Evolutionary conservation across 768 basidiomycete genomes (phyloP), one percentile per base, ranked within the genome.

Genomic region (Leccinellum rugosiceps): DNA sequence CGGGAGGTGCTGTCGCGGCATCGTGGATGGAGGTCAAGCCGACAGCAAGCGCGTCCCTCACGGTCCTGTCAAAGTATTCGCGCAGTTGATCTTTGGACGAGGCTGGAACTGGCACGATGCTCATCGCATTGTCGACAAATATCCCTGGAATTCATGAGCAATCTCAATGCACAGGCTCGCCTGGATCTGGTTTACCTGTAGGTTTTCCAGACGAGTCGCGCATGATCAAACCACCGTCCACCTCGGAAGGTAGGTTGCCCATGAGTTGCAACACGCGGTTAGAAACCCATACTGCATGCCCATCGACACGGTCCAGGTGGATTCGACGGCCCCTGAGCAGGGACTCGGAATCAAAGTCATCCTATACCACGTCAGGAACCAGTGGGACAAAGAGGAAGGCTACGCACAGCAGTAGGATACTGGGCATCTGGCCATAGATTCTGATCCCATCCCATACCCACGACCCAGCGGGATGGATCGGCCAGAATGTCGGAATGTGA

Each of bases 401-500:
- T 3, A 67, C 68, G 21, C 63, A 91, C 92, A 1, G 90, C 86
- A 31, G 80, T 84, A 3, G 93, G 93, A 61, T 92, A 94, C 23
- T 77, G 67, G 9, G 76, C 70, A 11, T 75, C 78, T 7, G 78
- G 61, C 90, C 90, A 92, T 56, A 81, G 78, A 1, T 89, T 96
- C 72, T 98, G 94, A 66, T 98, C 92, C 94, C 95, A 98, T 5
- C 95, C 95, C 76, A 88, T 82, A 11, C 93, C 94, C 63, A 86
- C 77, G 43, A 97, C 82, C 92, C 92, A 97, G 6, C 66, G 74
- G 3, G 78, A 74, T 3, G 73, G 75, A 64, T 90, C 80, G 3
- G 78, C 67, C 1, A 74, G 68, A 6, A 87, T 68, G 38, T 84
- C 83, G 0, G 88, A 83, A 52, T 84, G 82, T 1, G 77, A 70